Percentiles rank a stretch among this genome's conserved stretches.
Conservation (phyloP, 305 asterid genomes). For the Vinca major region DNA sequence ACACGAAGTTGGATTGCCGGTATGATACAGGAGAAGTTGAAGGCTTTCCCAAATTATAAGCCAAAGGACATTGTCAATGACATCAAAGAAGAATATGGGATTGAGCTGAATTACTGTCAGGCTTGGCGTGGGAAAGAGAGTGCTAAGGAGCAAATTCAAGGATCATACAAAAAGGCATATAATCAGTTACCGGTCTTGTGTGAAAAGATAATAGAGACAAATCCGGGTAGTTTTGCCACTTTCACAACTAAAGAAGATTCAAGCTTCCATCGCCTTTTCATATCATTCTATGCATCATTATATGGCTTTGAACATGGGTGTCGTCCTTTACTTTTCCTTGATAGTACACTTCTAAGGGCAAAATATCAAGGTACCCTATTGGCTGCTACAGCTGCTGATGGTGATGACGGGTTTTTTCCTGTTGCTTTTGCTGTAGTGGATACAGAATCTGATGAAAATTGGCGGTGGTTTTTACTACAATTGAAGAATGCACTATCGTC, state of each 20-base stretch:
- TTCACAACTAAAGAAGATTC: conserved; percentile 89
- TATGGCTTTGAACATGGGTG: conserved; percentile 89
- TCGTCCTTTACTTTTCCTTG: conserved; percentile 84
- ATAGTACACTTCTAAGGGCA: conserved; percentile 67
- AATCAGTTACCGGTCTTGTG: conserved; percentile 78
- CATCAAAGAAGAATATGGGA: conserved; percentile 83
- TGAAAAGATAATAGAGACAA: conserved; percentile 85
- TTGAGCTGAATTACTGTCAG: conserved; percentile 86
- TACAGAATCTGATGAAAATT: conserved; percentile 71
- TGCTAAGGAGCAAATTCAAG: conserved; percentile 99
- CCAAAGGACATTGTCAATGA: conserved; percentile 93
- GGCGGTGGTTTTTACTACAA: conserved; percentile 86
- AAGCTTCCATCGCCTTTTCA: conserved; percentile 80
- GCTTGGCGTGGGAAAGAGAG: conserved; percentile 99
- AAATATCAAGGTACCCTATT: conserved; percentile 85
- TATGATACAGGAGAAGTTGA: conserved; percentile 83
- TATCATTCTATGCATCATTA: conserved; percentile 72
- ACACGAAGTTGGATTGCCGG: conserved; percentile 99
- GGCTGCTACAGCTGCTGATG: conserved; percentile 94
- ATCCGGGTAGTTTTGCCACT: conserved; percentile 92
- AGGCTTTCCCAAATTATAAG: conserved; percentile 74
- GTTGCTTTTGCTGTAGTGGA: conserved; percentile 95
- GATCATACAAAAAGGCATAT: conserved; percentile 91
- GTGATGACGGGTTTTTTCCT: conserved; percentile 71
- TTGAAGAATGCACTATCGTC: conserved; percentile 59